These are phyloP conservation scores for Candida sonorensis DNA, from an alignment of 805 yeast genomes.

Conservation along the genomic window DNA sequence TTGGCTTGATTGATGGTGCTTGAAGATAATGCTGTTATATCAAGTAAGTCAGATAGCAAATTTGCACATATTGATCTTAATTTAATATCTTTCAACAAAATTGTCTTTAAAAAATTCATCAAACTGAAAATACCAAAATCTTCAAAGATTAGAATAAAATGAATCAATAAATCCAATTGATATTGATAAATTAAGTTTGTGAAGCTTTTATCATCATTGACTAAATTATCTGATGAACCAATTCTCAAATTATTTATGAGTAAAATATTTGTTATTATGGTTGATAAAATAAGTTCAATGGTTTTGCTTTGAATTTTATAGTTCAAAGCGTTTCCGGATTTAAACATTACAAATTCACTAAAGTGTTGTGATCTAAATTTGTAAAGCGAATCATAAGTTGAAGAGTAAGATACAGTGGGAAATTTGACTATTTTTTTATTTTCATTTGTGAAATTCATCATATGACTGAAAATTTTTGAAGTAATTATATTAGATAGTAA, in stretches of 20 bases:
- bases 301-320: slow-evolving; percentile 21
- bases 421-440: too few species aligned
- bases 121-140: slow-evolving; percentile 35
- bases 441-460: slow-evolving; percentile 14
- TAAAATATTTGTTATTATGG: slow-evolving; percentile 17
- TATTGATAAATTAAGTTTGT: slow-evolving; percentile 9
- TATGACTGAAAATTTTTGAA: slow-evolving; percentile 20
- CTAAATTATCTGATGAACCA: too few species aligned
- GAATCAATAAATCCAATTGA: slow-evolving; percentile 14
- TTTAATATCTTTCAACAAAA: slow-evolving; percentile 28
- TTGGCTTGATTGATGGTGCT: background rate
- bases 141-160: slow-evolving; percentile 19
- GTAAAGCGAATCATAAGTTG: too few species aligned
- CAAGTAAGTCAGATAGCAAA: slow-evolving; percentile 17
- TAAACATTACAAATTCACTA: slow-evolving; percentile 22
- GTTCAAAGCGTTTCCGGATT: slow-evolving; percentile 18
- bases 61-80: slow-evolving; percentile 21
- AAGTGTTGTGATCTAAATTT: slow-evolving; percentile 18
- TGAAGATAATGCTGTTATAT: slow-evolving; percentile 1
- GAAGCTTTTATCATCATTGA: slow-evolving; percentile 3
- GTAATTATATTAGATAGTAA: slow-evolving; percentile 29
- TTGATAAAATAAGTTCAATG: slow-evolving; percentile 15
- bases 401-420: too few species aligned
- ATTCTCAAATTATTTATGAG: slow-evolving; percentile 12
- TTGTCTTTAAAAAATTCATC: slow-evolving; percentile 28